Evolutionary conservation across 2,329 filamentous ascomycete species (phyloP), one percentile per base, ranked within the genome.

Genomic region (Ophiosphaerella korrae): DNA sequence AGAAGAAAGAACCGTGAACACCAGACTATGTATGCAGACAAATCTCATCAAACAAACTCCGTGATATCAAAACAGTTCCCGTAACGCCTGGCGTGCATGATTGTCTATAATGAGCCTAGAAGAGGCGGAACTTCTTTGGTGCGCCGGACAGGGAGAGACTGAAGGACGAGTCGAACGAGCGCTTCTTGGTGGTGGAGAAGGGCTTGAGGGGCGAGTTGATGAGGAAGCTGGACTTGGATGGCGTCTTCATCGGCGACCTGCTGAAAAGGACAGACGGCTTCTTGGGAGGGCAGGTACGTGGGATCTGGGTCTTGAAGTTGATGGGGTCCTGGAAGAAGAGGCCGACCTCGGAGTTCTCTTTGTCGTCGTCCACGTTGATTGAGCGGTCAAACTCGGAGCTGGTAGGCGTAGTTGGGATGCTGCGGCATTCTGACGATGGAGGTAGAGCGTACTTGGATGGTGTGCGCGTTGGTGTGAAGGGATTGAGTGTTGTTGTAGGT

Each of bases 161-260:
- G 13, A 54, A 48, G 18, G 62, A 61, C 16, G 52, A 54, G 11
- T 63, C 60, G 7, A 55, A 54, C 1, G 56, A 43, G 7, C 58
- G 58, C 60, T 63, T 66, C 57, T 65, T 65, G 12, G 48, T 54
- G 1, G 60, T 63, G 3, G 62, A 59, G 40, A 61, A 60, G 8
- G 56, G 58, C 39, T 64, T 59, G 42, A 65, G 32, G 3, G 68
- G 63, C 8, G 62, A 63, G 21, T 65, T 50, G n/a, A 45, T 45
- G 21, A 71, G 63, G 39, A 60, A 62, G 31, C 50, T 61, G 14
- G 80, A 78, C 63, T 84, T 84, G 1, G 81, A 80, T 1, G 82
- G 82, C 1, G 81, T 83, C 62, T 80, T 67, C 42, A 68, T 77
- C 48, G 82, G 80, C 3, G 79, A 73, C 71, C 70, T 53, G 71